Base-by-base conservation (phyloP, 495 filamentous ascomycete species). In the Penicillium lagena region DNA sequence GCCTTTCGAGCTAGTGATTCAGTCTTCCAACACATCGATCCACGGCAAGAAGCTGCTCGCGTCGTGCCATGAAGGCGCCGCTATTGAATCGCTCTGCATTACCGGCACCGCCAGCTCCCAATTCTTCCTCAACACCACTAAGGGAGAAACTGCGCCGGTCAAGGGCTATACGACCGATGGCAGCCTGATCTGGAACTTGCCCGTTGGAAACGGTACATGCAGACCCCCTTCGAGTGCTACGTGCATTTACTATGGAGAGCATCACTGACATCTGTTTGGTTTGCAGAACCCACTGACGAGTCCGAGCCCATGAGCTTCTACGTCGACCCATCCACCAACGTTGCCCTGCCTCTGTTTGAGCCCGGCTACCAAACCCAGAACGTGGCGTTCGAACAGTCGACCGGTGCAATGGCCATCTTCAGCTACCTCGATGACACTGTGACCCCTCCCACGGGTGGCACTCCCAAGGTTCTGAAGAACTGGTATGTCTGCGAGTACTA, bases 21-120 rank as follows among this genome's bases (percentile, higher is more conserved):
- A 49, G 22, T 58, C 65, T 8, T 42, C 37, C 34, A 63, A 67
- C 40, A 43, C 50, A 9, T 54, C 59, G 8, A 32, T 66, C 33
- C 50, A 68, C 45, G 63, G 59, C 60, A 46, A 58, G 2, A 66
- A 62, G 40, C 66, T 76, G 2, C 22, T 22, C 31, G 35, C 35
- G 6, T 56, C 77, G 29, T 81, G 79, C 60, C 78, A 81, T 49
- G 57, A 72, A 17, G 79, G 79, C 9, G 77, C 78, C 31, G 76
- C 69, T 12, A 75, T 72, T 27, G 70, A 78, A 47, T 70, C 64
- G 9, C 62, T 81, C 32, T 83, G 78, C 57, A 50, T 73, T 43
- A 44, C 42, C 32, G 53, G 55, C 36, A 28, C 14, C 40, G 47
- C 52, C 7, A 72, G 77, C 12, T 42, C 53, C 35, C 47, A 79